A percentile compares a stretch with the other conserved stretches of the same genome.
These are phyloP conservation scores for Aurifilum marmelostoma DNA, from an alignment of 2,329 filamentous ascomycete genomes.

Conservation along the genomic window DNA sequence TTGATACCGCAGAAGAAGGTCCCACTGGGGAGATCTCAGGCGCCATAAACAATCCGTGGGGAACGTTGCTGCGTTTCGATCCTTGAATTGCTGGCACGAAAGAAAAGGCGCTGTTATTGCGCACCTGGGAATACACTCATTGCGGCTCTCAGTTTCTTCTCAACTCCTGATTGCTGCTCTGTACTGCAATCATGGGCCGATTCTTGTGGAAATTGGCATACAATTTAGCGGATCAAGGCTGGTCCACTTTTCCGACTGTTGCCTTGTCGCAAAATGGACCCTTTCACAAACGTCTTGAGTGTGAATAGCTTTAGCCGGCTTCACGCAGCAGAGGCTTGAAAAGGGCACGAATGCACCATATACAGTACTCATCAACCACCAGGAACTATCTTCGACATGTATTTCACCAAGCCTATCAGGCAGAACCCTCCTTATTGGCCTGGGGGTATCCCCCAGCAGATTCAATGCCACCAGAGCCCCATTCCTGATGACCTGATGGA, in stretches of 20 bases:
- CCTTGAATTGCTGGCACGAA: background rate
- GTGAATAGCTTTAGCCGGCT: background rate
- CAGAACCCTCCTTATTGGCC: constrained; percentile 15
- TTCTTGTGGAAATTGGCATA: background rate
- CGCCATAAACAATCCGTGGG: background rate
- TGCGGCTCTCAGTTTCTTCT: background rate
- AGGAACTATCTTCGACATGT: background rate
- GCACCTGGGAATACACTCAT: background rate
- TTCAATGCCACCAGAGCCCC: constrained; percentile 3
- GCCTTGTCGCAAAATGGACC: background rate
- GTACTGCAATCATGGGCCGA: background rate
- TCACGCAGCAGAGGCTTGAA: background rate
- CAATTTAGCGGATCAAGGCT: background rate
- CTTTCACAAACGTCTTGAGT: background rate
- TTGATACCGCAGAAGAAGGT: background rate
- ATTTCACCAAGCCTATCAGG: background rate
- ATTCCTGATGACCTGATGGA: background rate
- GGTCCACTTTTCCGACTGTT: background rate
- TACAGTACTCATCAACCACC: background rate
- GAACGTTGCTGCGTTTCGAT: background rate
- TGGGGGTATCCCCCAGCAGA: constrained; percentile 3
- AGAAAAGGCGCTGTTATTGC: background rate
- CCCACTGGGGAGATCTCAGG: constrained; percentile 11
- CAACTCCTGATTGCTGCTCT: background rate
- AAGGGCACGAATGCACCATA: background rate